phyloP scores from a whole-genome alignment of 352 stramenopile genomes.

The Ophiocytium majus region DNA sequence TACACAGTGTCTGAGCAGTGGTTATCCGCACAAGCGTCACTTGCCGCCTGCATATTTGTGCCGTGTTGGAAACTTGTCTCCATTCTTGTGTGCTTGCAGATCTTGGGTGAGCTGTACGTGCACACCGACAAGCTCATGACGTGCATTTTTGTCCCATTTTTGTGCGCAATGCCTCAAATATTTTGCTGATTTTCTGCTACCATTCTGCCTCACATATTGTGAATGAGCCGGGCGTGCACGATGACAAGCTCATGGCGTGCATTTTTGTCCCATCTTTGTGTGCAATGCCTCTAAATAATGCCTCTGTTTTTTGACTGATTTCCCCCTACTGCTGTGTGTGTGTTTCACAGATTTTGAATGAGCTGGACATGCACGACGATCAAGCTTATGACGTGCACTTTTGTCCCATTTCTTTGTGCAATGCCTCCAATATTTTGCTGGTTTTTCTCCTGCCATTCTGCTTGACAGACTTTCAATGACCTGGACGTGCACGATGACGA shows the following conservation, averaged over 20 bases:
- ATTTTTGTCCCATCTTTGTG: too few species aligned
- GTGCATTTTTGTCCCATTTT: neutral
- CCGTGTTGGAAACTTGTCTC: too few species aligned
- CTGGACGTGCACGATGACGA: neutral
- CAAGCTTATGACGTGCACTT: neutral
- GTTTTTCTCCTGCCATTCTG: too few species aligned
- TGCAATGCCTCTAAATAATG: too few species aligned
- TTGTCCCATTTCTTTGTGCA: neutral
- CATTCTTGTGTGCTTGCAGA: neutral
- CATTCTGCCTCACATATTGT: constrained; percentile 56
- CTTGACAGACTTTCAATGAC: neutral
- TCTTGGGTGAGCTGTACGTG: neutral
- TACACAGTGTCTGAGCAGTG: too few species aligned
- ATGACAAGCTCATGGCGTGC: constrained; percentile 61
- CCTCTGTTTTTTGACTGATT: too few species aligned
- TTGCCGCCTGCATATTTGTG: too few species aligned
- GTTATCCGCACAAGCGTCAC: too few species aligned
- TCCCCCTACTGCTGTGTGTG: neutral
- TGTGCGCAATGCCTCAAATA: neutral
- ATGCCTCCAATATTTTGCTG: neutral
- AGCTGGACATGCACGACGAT: neutral
- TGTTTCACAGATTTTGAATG: neutral
- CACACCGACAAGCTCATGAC: neutral
- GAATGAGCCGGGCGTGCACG: constrained; percentile 59
- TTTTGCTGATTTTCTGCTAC: neutral